phyloP scores from a whole-genome alignment of 129 eudicot genomes.

The Helianthus annuus region DNA sequence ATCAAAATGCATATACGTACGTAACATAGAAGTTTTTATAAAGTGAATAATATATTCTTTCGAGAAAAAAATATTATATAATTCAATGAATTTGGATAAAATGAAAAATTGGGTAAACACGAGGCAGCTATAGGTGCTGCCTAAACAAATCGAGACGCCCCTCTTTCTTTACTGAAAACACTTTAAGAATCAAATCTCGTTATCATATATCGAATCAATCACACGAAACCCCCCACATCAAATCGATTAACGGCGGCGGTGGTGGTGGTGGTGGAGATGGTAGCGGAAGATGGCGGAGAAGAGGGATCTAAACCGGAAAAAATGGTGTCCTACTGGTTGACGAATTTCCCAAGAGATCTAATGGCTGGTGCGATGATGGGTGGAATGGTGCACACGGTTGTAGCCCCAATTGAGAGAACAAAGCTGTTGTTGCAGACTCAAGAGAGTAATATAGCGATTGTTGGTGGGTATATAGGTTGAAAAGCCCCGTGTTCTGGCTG shows the following conservation, averaged over 20 bases:
- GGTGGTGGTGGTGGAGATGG: constrained; percentile 26
- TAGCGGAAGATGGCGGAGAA: constrained; percentile 51
- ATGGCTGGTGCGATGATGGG: constrained; percentile 93
- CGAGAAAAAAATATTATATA: background rate
- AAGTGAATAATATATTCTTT: too few relatives aligned
- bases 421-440: constrained; percentile 90
- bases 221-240: constrained; percentile 26
- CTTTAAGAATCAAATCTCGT: constrained; percentile 11
- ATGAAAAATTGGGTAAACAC: constrained; percentile 25
- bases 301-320: constrained; percentile 26
- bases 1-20: too few relatives aligned
- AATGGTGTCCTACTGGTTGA: constrained; percentile 39
- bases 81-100: constrained; percentile 13
- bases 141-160: constrained; percentile 9
- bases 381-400: constrained; percentile 89
- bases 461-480: constrained; percentile 33
- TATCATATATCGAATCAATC: background rate
- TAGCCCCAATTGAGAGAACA: constrained; percentile 94
- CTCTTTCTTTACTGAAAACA: background rate
- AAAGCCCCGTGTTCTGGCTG: background rate
- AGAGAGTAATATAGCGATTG: constrained; percentile 86
- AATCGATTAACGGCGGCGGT: background rate
- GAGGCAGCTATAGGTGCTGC: constrained; percentile 17
- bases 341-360: constrained; percentile 81
- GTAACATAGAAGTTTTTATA: too few relatives aligned